Conservation (phyloP, 805 yeast species). For the Clavispora fructus region DNA sequence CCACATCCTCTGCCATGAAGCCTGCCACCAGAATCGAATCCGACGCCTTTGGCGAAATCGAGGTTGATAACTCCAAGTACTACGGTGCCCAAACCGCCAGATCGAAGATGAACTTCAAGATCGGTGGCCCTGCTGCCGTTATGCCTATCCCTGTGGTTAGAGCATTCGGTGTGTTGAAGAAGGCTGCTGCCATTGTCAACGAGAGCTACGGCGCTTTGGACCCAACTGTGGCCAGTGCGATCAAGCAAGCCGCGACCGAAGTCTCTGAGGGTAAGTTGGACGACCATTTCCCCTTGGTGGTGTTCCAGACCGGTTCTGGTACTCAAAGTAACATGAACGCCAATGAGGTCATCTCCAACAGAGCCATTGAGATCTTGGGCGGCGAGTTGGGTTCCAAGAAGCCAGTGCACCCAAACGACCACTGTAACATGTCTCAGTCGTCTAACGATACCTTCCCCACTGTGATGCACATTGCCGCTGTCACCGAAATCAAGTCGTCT, state of each 20-base stretch:
- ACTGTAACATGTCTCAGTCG: conserved; percentile 97
- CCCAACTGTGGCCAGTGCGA: conserved; percentile 76
- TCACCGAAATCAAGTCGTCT: conserved; percentile 70
- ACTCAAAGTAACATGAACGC: conserved; percentile 99
- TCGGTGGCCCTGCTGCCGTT: conserved; percentile 86
- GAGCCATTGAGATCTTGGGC: conserved; percentile 94
- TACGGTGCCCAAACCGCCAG: conserved; percentile 99
- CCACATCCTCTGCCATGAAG: conserved; percentile 19
- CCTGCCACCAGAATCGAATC: conserved; percentile 65
- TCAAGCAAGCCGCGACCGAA: conserved; percentile 92
- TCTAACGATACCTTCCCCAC: conserved; percentile 99
- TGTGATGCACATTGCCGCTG: conserved; percentile 99
- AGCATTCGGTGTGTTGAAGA: conserved; percentile 91
- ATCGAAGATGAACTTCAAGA: conserved; percentile 88
- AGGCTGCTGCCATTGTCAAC: conserved; percentile 92
- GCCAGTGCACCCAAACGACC: conserved; percentile 98
- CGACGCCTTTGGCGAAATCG: conserved; percentile 96
- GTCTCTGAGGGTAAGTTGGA: conserved; percentile 86
- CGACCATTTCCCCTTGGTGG: conserved; percentile 96
- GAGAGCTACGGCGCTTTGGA: conserved; percentile 74
- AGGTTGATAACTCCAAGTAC: conserved; percentile 79
- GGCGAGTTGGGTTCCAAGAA: conserved; percentile 87
- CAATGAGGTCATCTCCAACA: conserved; percentile 96
- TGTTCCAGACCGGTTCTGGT: conserved; percentile 98
- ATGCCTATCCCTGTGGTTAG: conserved; percentile 88